Conservation (phyloP, 2,329 filamentous ascomycete species). For the Dothiorella sarmentorum region DNA sequence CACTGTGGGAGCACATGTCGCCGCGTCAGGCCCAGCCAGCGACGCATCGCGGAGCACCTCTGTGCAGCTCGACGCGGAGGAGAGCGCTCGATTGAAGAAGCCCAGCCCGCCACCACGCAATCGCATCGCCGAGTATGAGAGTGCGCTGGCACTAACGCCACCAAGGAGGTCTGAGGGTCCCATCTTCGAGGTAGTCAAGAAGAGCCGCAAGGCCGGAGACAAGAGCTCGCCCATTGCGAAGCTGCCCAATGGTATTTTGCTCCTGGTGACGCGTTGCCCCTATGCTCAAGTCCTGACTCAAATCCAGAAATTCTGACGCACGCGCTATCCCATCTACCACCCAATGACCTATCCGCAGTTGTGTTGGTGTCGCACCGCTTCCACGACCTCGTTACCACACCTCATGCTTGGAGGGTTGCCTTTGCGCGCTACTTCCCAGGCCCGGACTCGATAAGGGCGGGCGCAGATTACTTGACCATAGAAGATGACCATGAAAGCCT, state of each 20-base stretch:
- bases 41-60: conserved; percentile 23
- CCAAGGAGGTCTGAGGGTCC: conserved; percentile 43
- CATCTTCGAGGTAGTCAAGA: conserved; percentile 53
- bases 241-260: conserved; percentile 75
- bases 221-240: conserved; percentile 50
- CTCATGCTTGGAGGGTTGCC: conserved; percentile 89
- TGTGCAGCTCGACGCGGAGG: conserved; percentile 20
- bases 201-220: conserved; percentile 41
- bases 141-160: conserved; percentile 39
- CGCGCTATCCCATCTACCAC: conserved; percentile 83
- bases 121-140: conserved; percentile 56
- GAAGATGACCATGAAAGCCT: conserved; percentile 43
- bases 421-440: conserved; percentile 90
- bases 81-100: conserved; percentile 35
- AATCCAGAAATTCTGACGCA: conserved; percentile 82
- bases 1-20: conserved; percentile 20
- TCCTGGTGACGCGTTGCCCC: not conserved
- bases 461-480: conserved; percentile 43
- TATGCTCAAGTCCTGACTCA: conserved; percentile 23
- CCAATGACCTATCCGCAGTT: conserved; percentile 75
- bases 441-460: conserved; percentile 53
- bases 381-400: conserved; percentile 80
- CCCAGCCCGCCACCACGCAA: conserved; percentile 45
- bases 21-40: conserved; percentile 18
- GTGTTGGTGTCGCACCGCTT: conserved; percentile 86